Percentiles rank a stretch among this genome's conserved stretches.
These are phyloP conservation scores for Solanum rostratum DNA, from an alignment of 257 asterid species.

Conservation along the genomic window DNA sequence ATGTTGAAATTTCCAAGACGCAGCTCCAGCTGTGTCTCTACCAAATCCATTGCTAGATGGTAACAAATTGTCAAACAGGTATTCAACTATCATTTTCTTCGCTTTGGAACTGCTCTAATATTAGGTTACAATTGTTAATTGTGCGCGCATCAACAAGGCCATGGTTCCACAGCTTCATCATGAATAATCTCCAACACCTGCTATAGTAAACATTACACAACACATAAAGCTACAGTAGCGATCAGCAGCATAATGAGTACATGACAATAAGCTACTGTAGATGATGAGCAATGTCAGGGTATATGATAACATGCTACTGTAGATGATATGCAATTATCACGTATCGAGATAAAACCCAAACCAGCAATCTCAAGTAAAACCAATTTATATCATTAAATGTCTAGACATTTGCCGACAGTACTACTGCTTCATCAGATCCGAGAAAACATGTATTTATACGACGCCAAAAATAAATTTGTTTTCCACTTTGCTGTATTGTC, in stretches of 20 bases:
- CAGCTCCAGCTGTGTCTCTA: background rate
- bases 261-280: background rate
- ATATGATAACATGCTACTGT: background rate
- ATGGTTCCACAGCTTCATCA: constrained; percentile 90
- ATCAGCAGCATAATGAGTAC: background rate
- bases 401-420: background rate
- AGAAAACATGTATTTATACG: background rate
- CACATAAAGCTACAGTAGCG: background rate
- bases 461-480: background rate
- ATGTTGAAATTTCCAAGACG: background rate
- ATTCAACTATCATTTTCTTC: constrained; percentile 20
- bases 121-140: constrained; percentile 60
- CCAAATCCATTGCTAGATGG: background rate
- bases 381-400: background rate
- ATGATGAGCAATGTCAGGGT: background rate
- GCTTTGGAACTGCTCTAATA: constrained; percentile 39
- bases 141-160: constrained; percentile 83
- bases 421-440: background rate
- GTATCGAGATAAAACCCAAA: background rate
- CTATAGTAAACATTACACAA: background rate
- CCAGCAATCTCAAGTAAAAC: background rate
- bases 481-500: background rate
- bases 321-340: background rate
- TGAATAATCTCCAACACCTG: constrained; percentile 96
- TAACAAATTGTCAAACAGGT: background rate